Conservation (phyloP, 2,329 filamentous ascomycete genomes). For the Cladosporium halotolerans region DNA sequence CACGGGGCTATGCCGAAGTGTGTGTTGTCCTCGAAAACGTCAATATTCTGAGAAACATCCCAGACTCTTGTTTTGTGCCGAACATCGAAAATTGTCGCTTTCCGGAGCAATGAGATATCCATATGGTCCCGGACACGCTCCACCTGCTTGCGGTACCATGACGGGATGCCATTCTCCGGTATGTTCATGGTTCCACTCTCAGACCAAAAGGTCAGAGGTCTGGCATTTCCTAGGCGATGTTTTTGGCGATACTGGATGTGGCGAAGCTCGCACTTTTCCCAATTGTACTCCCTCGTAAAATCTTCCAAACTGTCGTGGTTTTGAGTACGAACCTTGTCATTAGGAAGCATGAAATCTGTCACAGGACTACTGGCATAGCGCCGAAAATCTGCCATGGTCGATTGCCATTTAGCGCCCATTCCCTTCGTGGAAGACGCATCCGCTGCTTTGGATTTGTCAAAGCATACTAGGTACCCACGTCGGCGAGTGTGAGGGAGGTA, state of each 20-base stretch:
- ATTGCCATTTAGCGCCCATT: slow-evolving; percentile 35
- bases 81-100: slow-evolving; percentile 48
- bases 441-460: slow-evolving; percentile 26
- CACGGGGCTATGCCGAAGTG: slow-evolving; percentile 58
- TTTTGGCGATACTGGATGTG: slow-evolving; percentile 52
- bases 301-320: background rate
- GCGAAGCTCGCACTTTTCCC: slow-evolving; percentile 53
- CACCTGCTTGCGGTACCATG: slow-evolving; percentile 47
- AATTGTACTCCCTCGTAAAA: slow-evolving; percentile 36
- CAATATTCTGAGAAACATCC: slow-evolving; percentile 68
- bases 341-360: slow-evolving; percentile 54
- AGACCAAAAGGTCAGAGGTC: slow-evolving; percentile 56
- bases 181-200: slow-evolving; percentile 47
- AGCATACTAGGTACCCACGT: slow-evolving; percentile 43
- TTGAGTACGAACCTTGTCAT: slow-evolving; percentile 39
- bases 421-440: background rate
- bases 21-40: slow-evolving; percentile 47
- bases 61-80: slow-evolving; percentile 51
- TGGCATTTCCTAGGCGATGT: slow-evolving; percentile 46
- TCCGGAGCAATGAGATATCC: slow-evolving; percentile 52
- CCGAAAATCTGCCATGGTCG: slow-evolving; percentile 42
- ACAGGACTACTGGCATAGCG: slow-evolving; percentile 57
- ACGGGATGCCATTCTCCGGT: slow-evolving; percentile 50
- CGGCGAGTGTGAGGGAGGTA: slow-evolving; percentile 59
- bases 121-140: slow-evolving; percentile 60